phyloP scores from a whole-genome alignment of 805 yeast species.

The Cyberlindnera galapagoensis region DNA sequence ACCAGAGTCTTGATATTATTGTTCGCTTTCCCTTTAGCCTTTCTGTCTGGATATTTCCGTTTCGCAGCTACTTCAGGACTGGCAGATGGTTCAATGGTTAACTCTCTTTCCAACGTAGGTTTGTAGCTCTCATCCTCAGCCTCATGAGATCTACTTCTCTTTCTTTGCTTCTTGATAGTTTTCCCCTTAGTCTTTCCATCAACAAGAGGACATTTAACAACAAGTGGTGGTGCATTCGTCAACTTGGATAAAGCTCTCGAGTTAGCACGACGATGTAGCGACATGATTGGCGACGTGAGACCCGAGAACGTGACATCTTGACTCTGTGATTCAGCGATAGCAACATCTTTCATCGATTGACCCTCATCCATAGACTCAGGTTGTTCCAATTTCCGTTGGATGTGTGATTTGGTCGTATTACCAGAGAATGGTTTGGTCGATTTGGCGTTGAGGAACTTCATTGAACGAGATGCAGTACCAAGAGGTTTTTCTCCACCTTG shows the following conservation, averaged over 20 bases:
- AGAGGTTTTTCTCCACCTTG: background rate
- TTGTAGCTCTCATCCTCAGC: no score
- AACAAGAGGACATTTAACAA: background rate
- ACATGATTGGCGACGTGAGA: slow-evolving; percentile 12
- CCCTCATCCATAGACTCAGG: slow-evolving; percentile 1
- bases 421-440: background rate
- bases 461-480: slow-evolving; percentile 6
- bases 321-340: slow-evolving; percentile 7
- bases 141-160: no score
- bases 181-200: no score
- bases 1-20: no score
- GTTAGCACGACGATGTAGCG: slow-evolving; percentile 4
- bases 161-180: no score
- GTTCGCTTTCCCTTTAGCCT: no score
- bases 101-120: no score
- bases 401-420: slow-evolving; percentile 2
- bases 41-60: no score
- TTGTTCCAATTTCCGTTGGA: slow-evolving; percentile 12
- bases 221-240: background rate
- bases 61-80: no score
- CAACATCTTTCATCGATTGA: slow-evolving; percentile 1
- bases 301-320: slow-evolving; percentile 11
- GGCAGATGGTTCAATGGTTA: no score
- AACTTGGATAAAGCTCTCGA: slow-evolving; percentile 3
- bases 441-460: slow-evolving; percentile 4